Percentiles rank a stretch among this genome's conserved stretches.
These are phyloP conservation scores for Pyronema domesticum DNA, from an alignment of 495 filamentous ascomycete genomes.

Conservation along the genomic window DNA sequence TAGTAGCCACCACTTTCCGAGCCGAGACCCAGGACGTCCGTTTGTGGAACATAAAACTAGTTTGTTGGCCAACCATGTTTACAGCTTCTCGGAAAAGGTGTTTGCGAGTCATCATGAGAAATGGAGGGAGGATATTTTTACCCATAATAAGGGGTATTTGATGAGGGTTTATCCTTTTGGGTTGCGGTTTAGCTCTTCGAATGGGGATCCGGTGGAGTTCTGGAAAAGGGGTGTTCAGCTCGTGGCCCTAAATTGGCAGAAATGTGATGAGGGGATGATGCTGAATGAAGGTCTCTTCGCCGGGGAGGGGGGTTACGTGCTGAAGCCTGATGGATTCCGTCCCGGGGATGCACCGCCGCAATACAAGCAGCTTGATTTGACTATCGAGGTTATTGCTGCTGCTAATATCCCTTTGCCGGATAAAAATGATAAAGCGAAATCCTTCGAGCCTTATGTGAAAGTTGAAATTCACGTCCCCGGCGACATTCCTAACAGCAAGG, in stretches of 20 bases:
- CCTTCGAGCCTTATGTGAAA: conserved; percentile 64
- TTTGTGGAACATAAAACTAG: conserved; percentile 37
- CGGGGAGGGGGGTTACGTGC: conserved; percentile 59
- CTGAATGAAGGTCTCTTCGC: conserved; percentile 85
- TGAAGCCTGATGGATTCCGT: conserved; percentile 59
- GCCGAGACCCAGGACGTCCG: conserved; percentile 18
- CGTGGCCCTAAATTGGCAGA: conserved; percentile 90
- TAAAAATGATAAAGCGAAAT: conserved; percentile 35
- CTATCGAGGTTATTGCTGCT: conserved; percentile 37
- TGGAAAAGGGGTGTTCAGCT: conserved; percentile 86
- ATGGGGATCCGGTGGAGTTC: conserved; percentile 63
- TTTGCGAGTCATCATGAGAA: conserved; percentile 51
- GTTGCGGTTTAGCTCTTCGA: conserved; percentile 64
- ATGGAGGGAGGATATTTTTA: conserved; percentile 43
- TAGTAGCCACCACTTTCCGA: conserved; percentile 57
- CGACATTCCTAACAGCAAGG: conserved; percentile 1
- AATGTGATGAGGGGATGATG: conserved; percentile 84
- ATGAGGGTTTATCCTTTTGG: conserved; percentile 85
- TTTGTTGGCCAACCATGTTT: conserved; percentile 62
- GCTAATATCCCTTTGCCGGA: conserved; percentile 39
- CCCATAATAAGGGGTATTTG: conserved; percentile 65
- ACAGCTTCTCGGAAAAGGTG: conserved; percentile 68
- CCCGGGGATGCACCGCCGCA: conserved; percentile 20
- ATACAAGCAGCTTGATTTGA: conserved; percentile 33
- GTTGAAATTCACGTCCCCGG: conserved; percentile 66